Percentiles rank a stretch among this genome's conserved stretches.
Evolutionary conservation across 192 early-diverging fungal species (phyloP).

Genomic region (Spizellomyces punctatus): DNA sequence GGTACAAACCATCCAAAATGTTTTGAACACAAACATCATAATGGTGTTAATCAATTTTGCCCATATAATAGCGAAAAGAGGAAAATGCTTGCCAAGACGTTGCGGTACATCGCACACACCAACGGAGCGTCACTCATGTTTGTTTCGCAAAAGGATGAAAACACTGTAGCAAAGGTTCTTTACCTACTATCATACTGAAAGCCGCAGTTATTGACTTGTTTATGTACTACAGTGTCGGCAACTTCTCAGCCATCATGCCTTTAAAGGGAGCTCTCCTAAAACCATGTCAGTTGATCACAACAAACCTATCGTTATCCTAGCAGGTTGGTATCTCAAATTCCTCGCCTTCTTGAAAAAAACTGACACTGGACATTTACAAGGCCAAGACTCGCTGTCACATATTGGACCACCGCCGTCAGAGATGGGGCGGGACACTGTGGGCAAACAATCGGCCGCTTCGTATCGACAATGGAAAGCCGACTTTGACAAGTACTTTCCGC

Average conservation of each 20-base stretch:
- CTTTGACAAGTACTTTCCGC: constrained; percentile 45
- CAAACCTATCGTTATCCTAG: constrained; percentile 49
- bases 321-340: constrained; percentile 9
- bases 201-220: too few relatives aligned
- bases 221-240: constrained; percentile 13
- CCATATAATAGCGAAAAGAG: constrained; percentile 19
- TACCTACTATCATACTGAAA: too few relatives aligned
- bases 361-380: too few relatives aligned
- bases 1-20: too few relatives aligned
- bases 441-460: constrained; percentile 12
- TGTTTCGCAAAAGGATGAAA: constrained; percentile 45
- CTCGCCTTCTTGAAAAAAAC: too few relatives aligned
- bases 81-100: constrained; percentile 44
- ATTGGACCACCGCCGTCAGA: constrained; percentile 51
- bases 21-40: too few relatives aligned
- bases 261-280: constrained; percentile 35
- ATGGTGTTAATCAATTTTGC: too few relatives aligned
- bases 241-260: constrained; percentile 46
- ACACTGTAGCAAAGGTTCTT: constrained; percentile 34
- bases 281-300: constrained; percentile 42
- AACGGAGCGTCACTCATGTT: constrained; percentile 53
- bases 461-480: constrained; percentile 41
- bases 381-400: constrained; percentile 49
- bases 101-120: constrained; percentile 52
- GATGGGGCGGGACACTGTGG: constrained; percentile 40